Base-by-base conservation (phyloP, 1,139 yeast species). In the Zhuliangozyma blackwelliae region DNA sequence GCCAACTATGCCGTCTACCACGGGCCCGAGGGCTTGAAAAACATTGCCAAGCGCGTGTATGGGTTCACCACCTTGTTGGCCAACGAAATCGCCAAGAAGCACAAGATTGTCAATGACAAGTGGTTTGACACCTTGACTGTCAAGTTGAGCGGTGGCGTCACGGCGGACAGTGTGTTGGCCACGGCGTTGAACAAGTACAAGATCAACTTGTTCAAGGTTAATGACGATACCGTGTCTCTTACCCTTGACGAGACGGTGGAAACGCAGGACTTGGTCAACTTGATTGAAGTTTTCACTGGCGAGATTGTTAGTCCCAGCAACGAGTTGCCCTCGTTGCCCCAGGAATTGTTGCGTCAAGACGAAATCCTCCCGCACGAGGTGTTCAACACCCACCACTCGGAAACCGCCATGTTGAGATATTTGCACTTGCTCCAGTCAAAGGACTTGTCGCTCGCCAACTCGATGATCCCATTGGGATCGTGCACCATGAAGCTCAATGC, bases 401-500 rank as follows among this genome's bases (percentile, higher is more conserved):
- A 92, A 65, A 92, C 98, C 23, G 82, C 96, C 40, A 82, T 92
- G 84, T 75, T 92, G 50, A 79, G 98, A 59, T 92, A 92, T 65
- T 70, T 92, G 53, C 94, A 88, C 57, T 75, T 77, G 46, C 71
- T 92, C 43, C 97, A 92, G 65, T 70, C 82, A 42, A 88, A 85
- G 64, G 98, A 92, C 65, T 71, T 92, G 47, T 90, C 97, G 1
- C 72, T 92, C 45, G 96, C 97, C 22, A 86, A 89, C 57, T 86
- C 97, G 10, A 92, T 92, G 98, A 92, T 92, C 46, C 95, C 97
- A 29, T 75, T 92, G 47, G 98, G 98, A 27, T 88, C 96, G 8
- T 92, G 98, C 69, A 92, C 98, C 27, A 92, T 92, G 98, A 92
- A 92, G 63, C 75, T 92, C 54, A 92, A 92, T 57, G 84, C 96